Conservation (phyloP, 2,329 filamentous ascomycete species). For the Knufia petricola region DNA sequence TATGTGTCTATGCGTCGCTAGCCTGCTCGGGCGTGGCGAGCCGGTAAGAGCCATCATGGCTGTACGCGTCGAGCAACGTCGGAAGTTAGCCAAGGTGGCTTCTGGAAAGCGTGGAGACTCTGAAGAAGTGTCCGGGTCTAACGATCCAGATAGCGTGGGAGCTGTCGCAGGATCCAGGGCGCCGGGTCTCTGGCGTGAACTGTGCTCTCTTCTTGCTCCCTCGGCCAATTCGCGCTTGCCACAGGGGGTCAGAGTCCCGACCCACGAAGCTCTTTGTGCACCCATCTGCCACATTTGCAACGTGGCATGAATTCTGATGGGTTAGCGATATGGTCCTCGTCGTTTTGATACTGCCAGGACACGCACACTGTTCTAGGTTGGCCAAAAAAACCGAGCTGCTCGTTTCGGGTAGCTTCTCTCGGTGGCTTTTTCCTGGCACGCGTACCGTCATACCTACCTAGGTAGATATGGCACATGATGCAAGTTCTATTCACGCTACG, state of each 20-base stretch:
- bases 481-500: not conserved
- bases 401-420: too few relatives aligned
- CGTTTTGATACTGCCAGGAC: too few relatives aligned
- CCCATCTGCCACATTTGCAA: too few relatives aligned
- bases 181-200: conserved; percentile 5
- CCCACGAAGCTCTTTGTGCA: not conserved
- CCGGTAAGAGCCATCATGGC: conserved; percentile 14
- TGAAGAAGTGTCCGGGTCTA: conserved; percentile 1
- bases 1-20: conserved; percentile 11
- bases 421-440: not conserved
- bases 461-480: conserved; percentile 8
- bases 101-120: conserved; percentile 14
- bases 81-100: conserved; percentile 10
- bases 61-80: conserved; percentile 9
- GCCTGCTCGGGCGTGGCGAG: conserved; percentile 15
- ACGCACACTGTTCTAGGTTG: too few relatives aligned
- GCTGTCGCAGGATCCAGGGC: conserved; percentile 5
- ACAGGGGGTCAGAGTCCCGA: not conserved
- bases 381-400: too few relatives aligned
- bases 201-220: not conserved
- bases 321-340: too few relatives aligned
- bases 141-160: conserved; percentile 7
- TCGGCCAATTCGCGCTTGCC: not conserved
- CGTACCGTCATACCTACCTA: not conserved
- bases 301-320: too few relatives aligned